Evolutionary conservation across 1,139 yeast genomes (phyloP), one percentile per base, ranked within the genome.

Genomic region (Arxiozyma telluris): DNA sequence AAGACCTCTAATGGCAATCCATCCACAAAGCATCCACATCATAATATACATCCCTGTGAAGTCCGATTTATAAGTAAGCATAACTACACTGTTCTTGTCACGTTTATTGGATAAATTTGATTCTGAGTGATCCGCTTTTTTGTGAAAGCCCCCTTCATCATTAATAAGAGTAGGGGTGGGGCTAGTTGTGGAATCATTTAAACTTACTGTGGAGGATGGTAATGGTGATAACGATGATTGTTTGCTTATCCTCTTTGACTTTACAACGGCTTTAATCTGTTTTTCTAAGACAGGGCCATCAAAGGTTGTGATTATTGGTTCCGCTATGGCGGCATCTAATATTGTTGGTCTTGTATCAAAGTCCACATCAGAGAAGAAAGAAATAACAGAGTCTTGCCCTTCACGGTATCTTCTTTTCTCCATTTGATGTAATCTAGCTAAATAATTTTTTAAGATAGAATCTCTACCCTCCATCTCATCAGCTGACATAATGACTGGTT

Each of bases 311-410:
- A 50, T 47, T 20, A 51, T 50, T 9, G 58, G 58, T 48, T 50
- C 49, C 8, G 52, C 53, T 21, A 55, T 44, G 20, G 55, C 51
- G 20, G 50, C 54, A 45, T 55, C 58, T 49, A 30, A 52, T 45
- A 44, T 45, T 51, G 50, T 47, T 8, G 53, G 53, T 47, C 60
- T 47, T 44, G 44, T 49, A 50, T 58, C 61, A 45, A 58, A 58
- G 51, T 58, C 60, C 9, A 58, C 61, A 50, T 58, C 61, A 11
- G 54, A 54, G 22, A 58, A 58, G 44, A 56, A 58, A 15, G 61
- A 58, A 22, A 57, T 51, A 25, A 51, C 41, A 43, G 47, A 49
- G 25, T 59, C 53, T 44, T 50, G 39, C 15, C 43, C 52, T 11
- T 39, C 47, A 46, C 54, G 50, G 47, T 52, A 53, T 45, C 56